phyloP scores from a whole-genome alignment of 306 rosid genomes.

The Cucumis sativus region Cucumber_9930_V3 NC_026659.2:4647501-4648000 shows the following conservation, averaged over 20 bases:
- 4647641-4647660: constrained; percentile 22
- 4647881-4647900: too few relatives aligned
- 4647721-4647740: constrained; percentile 33
- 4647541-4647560: not conserved
- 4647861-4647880: too few relatives aligned
- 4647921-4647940: not conserved
- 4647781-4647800: not conserved
- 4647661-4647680: constrained; percentile 28
- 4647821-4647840: not conserved
- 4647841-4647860: not conserved
- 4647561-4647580: not conserved
- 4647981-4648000: too few relatives aligned
- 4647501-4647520: too few relatives aligned
- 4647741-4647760: constrained; percentile 34
- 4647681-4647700: constrained; percentile 43
- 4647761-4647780: constrained; percentile 30
- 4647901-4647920: not conserved
- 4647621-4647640: constrained; percentile 36
- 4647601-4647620: constrained; percentile 21
- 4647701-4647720: constrained; percentile 24
- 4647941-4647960: not conserved
- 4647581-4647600: not conserved
- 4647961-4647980: not conserved
- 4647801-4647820: not conserved
- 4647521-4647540: not conserved